phyloP scores from a whole-genome alignment of 352 stramenopile genomes.

The Saprolegnia diclina region DNA sequence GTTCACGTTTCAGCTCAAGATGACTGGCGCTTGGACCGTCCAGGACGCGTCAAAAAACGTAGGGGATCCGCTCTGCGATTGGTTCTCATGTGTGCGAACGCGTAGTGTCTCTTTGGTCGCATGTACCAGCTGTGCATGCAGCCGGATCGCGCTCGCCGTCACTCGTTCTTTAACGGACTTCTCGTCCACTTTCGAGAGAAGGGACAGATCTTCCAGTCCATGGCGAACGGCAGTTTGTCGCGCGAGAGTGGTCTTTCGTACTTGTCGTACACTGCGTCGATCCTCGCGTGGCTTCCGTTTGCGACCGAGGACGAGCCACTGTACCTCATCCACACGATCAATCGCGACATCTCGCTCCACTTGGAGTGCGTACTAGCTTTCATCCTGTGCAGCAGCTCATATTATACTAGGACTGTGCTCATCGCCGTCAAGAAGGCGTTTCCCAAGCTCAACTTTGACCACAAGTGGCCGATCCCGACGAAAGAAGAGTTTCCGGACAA shows the following conservation, averaged over 20 bases:
- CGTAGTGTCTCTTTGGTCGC: slow-evolving; percentile 62
- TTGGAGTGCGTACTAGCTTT: slow-evolving; percentile 46
- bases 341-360: slow-evolving; percentile 71
- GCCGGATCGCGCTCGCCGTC: slow-evolving; percentile 35
- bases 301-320: slow-evolving; percentile 78
- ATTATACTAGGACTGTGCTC: slow-evolving; percentile 39
- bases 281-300: slow-evolving; percentile 67
- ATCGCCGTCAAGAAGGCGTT: slow-evolving; percentile 55
- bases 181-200: slow-evolving; percentile 66
- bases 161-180: slow-evolving; percentile 59
- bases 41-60: slow-evolving; percentile 54
- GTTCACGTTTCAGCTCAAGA: slow-evolving; percentile 57
- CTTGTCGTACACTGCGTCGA: slow-evolving; percentile 63
- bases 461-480: not conserved
- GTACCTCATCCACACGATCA: slow-evolving; percentile 84
- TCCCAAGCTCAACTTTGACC: slow-evolving; percentile 14
- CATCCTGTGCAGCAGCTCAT: not conserved
- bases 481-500: not conserved
- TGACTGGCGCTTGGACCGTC: slow-evolving; percentile 45
- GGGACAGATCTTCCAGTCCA: slow-evolving; percentile 36
- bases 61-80: not conserved
- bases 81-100: slow-evolving; percentile 2
- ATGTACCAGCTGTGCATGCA: slow-evolving; percentile 66
- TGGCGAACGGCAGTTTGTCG: not conserved
- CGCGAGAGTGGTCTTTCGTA: slow-evolving; percentile 46